Conservation (phyloP, 148 eudicot genomes). For the Spergularia marina region DNA sequence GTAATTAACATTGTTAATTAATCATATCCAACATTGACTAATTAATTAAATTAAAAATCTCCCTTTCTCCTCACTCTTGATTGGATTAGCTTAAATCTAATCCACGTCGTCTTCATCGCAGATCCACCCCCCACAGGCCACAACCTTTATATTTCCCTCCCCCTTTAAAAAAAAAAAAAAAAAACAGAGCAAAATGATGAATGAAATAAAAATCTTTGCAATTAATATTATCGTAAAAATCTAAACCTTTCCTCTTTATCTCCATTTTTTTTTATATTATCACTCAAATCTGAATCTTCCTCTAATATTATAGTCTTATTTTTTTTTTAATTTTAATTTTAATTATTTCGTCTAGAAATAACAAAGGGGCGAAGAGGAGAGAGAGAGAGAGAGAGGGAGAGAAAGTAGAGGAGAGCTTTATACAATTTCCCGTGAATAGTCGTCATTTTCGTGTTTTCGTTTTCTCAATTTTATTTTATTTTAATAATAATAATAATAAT, state of each 20-base stretch:
- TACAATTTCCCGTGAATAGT: conserved; percentile 34
- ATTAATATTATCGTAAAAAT: background rate
- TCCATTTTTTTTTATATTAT: conserved; percentile 16
- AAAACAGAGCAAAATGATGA: no score
- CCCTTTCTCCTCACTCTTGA: background rate
- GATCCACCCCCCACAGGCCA: conserved; percentile 6
- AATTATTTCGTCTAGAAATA: background rate
- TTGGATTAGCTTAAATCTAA: conserved; percentile 12
- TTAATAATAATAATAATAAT: background rate
- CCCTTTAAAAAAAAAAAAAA: no score
- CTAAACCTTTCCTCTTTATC: background rate
- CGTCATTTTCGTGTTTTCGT: conserved; percentile 25
- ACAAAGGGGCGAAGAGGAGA: background rate
- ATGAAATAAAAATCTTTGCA: background rate
- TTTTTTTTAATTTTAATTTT: background rate
- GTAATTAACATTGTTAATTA: background rate
- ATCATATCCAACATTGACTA: conserved; percentile 16
- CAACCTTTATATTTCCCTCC: background rate
- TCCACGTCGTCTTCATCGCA: conserved; percentile 27
- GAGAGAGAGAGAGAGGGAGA: background rate
- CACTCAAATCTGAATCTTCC: conserved; percentile 14
- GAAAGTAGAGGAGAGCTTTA: background rate
- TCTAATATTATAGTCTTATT: background rate
- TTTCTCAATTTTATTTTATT: background rate
- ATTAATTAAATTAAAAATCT: background rate